These are phyloP conservation scores for Metschnikowia sp. DNA, from an alignment of 805 yeast species.

Conservation along the genomic window DNA sequence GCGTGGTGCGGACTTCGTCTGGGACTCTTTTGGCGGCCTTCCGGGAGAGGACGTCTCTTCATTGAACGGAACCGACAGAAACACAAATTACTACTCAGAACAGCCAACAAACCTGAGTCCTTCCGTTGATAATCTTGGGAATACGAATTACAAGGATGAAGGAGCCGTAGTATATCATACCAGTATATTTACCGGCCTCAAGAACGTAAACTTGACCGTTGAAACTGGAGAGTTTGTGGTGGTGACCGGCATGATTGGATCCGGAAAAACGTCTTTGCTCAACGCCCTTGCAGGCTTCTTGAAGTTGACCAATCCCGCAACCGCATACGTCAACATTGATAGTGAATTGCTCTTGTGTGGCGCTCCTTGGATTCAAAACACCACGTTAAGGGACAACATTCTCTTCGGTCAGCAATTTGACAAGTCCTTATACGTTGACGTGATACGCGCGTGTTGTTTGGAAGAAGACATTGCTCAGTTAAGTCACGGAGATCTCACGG, in stretches of 20 bases:
- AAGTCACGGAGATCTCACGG: slow-evolving; percentile 39
- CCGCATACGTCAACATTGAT: slow-evolving; percentile 25
- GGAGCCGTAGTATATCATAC: background rate
- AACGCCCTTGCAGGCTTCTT: slow-evolving; percentile 40
- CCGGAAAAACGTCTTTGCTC: slow-evolving; percentile 42
- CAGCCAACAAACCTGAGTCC: no score
- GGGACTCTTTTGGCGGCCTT: slow-evolving; percentile 9
- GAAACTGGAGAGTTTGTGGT: slow-evolving; percentile 36
- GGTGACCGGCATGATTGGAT: slow-evolving; percentile 42
- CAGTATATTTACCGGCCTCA: slow-evolving; percentile 30
- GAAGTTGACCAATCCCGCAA: slow-evolving; percentile 27
- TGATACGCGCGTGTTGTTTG: slow-evolving; percentile 38
- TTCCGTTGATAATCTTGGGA: no score
- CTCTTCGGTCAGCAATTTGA: slow-evolving; percentile 35
- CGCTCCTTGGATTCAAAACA: slow-evolving; percentile 43
- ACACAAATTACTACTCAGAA: no score
- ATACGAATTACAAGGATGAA: no score
- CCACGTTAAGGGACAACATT: slow-evolving; percentile 40
- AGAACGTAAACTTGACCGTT: slow-evolving; percentile 30
- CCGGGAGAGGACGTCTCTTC: background rate
- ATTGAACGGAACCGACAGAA: background rate
- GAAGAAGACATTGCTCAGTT: slow-evolving; percentile 34
- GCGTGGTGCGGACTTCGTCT: slow-evolving; percentile 12
- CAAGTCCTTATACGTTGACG: slow-evolving; percentile 23
- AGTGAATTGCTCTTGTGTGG: slow-evolving; percentile 34